Conservation (phyloP, 1,284 basidiomycete genomes). For the Schizopora paradoxa region DNA sequence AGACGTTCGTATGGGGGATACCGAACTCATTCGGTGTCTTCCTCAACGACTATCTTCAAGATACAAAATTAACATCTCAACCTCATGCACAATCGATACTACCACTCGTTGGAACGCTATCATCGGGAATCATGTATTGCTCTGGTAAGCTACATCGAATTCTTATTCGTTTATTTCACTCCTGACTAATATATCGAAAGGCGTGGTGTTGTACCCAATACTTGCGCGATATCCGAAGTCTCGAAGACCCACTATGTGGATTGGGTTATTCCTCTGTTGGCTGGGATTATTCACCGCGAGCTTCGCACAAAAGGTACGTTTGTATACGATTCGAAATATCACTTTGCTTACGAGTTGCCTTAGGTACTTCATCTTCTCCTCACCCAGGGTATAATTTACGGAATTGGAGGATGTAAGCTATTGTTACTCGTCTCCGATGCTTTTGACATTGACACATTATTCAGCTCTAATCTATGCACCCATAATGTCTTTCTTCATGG, state of each 20-base stretch:
- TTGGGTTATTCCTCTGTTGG: slow-evolving; percentile 28
- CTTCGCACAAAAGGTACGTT: slow-evolving; percentile 28
- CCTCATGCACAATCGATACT: slow-evolving; percentile 26
- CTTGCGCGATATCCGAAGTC: slow-evolving; percentile 29
- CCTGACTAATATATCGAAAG: slow-evolving; percentile 3
- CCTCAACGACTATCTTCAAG: slow-evolving; percentile 30
- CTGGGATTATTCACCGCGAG: slow-evolving; percentile 32
- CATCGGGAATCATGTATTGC: slow-evolving; percentile 32
- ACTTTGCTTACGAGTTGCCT: not conserved
- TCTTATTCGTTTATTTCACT: not conserved
- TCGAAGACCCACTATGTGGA: slow-evolving; percentile 28
- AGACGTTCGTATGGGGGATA: slow-evolving; percentile 37
- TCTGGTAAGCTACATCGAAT: slow-evolving; percentile 27
- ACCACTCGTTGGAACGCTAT: slow-evolving; percentile 31
- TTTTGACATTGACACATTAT: not conserved
- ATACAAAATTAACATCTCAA: slow-evolving; percentile 25
- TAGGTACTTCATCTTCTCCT: slow-evolving; percentile 31
- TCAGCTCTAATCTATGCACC: slow-evolving; percentile 33
- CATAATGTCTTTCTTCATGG: slow-evolving; percentile 33
- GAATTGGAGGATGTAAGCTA: slow-evolving; percentile 32
- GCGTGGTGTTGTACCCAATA: slow-evolving; percentile 22
- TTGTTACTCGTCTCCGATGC: not conserved
- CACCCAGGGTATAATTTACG: slow-evolving; percentile 36
- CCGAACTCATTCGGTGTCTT: slow-evolving; percentile 32
- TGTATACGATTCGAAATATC: not conserved